Percentiles rank a stretch among this genome's conserved stretches.
phyloP scores from a whole-genome alignment of 352 stramenopile species.

The Phytophthora palmivora region DNA sequence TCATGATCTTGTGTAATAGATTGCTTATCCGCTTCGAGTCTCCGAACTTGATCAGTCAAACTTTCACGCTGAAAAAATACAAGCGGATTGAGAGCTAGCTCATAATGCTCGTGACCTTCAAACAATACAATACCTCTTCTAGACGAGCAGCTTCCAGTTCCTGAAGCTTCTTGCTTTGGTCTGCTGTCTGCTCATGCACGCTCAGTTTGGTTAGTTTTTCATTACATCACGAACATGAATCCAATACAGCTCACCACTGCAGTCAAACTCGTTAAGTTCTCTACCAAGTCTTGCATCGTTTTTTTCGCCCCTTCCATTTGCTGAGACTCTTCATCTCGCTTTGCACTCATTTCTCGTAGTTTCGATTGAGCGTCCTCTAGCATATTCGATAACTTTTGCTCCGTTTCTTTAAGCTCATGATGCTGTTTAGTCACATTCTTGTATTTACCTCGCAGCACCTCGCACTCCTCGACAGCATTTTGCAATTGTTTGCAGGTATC shows the following conservation, averaged over 20 bases:
- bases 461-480: constrained; percentile 30
- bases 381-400: constrained; percentile 30
- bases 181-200: constrained; percentile 47
- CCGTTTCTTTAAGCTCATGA: constrained; percentile 37
- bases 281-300: constrained; percentile 70
- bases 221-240: not conserved
- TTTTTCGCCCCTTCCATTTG: constrained; percentile 57
- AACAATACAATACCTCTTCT: constrained; percentile 48
- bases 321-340: constrained; percentile 43
- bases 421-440: constrained; percentile 42
- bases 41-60: constrained; percentile 38
- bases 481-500: constrained; percentile 56
- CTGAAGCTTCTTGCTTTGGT: constrained; percentile 73
- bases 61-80: constrained; percentile 39
- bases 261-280: constrained; percentile 73
- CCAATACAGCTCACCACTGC: constrained; percentile 42
- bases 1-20: constrained; percentile 50
- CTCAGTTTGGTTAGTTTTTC: not conserved
- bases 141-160: constrained; percentile 53
- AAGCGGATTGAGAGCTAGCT: constrained; percentile 1
- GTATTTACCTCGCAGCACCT: constrained; percentile 39
- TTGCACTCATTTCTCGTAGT: constrained; percentile 22
- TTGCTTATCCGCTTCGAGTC: constrained; percentile 47
- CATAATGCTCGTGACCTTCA: not conserved
- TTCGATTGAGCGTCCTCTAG: constrained; percentile 35